Base-by-base conservation (phyloP, 768 basidiomycete species). In the Mycena olivaceomarginata region DNA sequence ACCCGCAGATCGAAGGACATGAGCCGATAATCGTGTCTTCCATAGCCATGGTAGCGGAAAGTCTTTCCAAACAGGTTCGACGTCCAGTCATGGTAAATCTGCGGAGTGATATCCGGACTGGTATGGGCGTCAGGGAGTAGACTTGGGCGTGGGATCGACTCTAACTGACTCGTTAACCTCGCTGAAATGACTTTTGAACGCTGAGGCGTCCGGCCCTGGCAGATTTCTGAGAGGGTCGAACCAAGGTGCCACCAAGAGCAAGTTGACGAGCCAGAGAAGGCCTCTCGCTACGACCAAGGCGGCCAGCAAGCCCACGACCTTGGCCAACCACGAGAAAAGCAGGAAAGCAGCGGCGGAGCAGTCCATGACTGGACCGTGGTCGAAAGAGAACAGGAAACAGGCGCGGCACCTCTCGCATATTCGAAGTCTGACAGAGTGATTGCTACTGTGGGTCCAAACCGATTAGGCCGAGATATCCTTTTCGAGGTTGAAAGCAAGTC, bases 21-120 rank as follows among this genome's bases (percentile, higher is more conserved):
- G 25, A 93, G 80, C 53, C 92, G 89, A 76, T 89, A 89, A 77
- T 93, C 92, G 75, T 90, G 88, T 90, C 82, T 87, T 53, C 91
- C 92, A 82, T 89, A 90, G 1, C 91, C 91, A 77, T 93, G 89
- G 71, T 91, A 91, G 56, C 89, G 82, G 74, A 91, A 90, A 1
- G 90, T 92, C 76, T 88, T 87, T 13, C 91, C 92, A 81, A 86
- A 90, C 18, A 76, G 81, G 16, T 74, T 69, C 70, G 83, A 84
- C 37, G 85, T 83, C 90, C 90, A 92, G 22, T 86, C 83, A 18
- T 86, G 83, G 77, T 91, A 86, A 2, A 86, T 87, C 6, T 82
- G 79, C 10, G 86, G 81, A 75, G 87, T 89, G 39, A 85, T 72
- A 65, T 85, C 82, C 10, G 91, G 91, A 73, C 91, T 92, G 57